Percentiles rank a stretch among this genome's conserved stretches.
Conservation (phyloP, 2,329 filamentous ascomycete genomes). For the Cladosporium sp. region DNA sequence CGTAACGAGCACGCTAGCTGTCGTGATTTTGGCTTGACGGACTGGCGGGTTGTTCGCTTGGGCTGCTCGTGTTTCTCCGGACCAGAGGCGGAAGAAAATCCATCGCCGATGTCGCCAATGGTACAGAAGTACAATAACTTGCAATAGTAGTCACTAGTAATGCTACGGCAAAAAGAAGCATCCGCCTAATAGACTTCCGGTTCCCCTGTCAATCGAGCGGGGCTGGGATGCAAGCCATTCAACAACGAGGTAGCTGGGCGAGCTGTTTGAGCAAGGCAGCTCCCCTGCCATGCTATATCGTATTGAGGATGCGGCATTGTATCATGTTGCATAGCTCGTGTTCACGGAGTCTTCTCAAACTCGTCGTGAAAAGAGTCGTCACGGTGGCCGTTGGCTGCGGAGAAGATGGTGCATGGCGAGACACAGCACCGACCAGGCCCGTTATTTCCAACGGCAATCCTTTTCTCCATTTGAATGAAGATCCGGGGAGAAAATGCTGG, state of each 20-base stretch:
- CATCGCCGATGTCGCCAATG: slow-evolving; percentile 10
- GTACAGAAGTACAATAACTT: neutral
- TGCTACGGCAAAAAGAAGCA: neutral
- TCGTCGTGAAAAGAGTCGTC: neutral
- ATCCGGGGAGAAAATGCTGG: no score
- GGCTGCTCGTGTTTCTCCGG: neutral
- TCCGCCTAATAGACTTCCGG: slow-evolving; percentile 4
- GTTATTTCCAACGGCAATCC: neutral
- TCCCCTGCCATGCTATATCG: neutral
- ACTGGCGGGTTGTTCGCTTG: no score
- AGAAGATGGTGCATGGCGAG: neutral
- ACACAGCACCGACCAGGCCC: neutral
- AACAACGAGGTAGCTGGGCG: neutral
- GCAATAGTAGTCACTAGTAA: neutral
- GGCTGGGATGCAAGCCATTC: slow-evolving; percentile 6
- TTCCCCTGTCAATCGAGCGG: slow-evolving; percentile 10
- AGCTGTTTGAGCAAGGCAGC: neutral
- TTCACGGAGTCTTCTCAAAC: no score
- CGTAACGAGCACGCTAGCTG: no score
- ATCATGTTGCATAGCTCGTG: no score
- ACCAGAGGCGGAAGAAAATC: neutral
- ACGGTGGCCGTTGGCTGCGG: neutral
- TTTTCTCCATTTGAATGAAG: no score
- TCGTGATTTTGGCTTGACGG: no score
- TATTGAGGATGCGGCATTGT: neutral